These are phyloP conservation scores for Exophiala phaeomuriformis DNA, from an alignment of 2,329 filamentous ascomycete species.

Conservation along the genomic window DNA sequence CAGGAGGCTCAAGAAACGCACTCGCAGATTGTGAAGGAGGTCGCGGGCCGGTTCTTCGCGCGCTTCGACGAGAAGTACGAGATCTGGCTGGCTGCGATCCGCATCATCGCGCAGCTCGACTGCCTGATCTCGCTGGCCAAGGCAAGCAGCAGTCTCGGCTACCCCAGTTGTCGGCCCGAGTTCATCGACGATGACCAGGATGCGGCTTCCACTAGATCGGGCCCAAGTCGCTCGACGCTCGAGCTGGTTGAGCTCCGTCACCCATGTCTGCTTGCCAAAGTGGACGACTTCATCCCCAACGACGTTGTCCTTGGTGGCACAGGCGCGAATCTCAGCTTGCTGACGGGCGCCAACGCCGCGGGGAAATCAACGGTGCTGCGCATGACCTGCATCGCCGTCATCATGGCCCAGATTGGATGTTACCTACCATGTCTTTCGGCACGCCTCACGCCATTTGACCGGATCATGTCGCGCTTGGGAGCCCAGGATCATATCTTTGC, in stretches of 20 bases:
- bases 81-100: constrained; percentile 81
- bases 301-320: constrained; percentile 80
- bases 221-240: constrained; percentile 59
- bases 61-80: constrained; percentile 83
- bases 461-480: constrained; percentile 96
- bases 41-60: constrained; percentile 71
- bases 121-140: constrained; percentile 90
- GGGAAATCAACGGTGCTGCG: constrained; percentile 94
- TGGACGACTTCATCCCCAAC: constrained; percentile 94
- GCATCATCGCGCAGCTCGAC: constrained; percentile 84
- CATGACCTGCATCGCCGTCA: constrained; percentile 95
- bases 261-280: constrained; percentile 83
- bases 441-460: constrained; percentile 79
- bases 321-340: constrained; percentile 72
- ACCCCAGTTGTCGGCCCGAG: constrained; percentile 79
- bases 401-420: constrained; percentile 95
- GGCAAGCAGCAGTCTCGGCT: constrained; percentile 72
- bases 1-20: constrained; percentile 94
- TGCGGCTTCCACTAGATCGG: background rate
- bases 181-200: constrained; percentile 67
- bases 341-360: constrained; percentile 93
- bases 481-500: constrained; percentile 99
- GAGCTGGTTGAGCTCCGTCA: constrained; percentile 89
- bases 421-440: constrained; percentile 79
- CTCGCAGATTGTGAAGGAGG: constrained; percentile 80